phyloP scores from a whole-genome alignment of 2,329 filamentous ascomycete species.

The Fusarium sp. region DNA sequence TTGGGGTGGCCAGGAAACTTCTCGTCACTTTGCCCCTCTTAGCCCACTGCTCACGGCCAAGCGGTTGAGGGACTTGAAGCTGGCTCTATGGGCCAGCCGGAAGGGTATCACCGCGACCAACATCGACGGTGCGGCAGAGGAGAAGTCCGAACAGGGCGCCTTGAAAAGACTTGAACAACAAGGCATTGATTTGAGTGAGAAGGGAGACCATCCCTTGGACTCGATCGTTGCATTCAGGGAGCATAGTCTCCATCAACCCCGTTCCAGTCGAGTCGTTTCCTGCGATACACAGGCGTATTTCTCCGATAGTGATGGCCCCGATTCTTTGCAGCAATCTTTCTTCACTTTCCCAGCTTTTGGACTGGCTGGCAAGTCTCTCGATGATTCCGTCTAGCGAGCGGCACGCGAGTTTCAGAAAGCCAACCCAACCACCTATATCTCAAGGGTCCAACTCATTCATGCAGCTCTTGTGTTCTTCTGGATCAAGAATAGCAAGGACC shows the following conservation, averaged over 20 bases:
- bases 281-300: background rate
- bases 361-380: background rate
- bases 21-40: background rate
- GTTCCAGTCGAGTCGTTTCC: background rate
- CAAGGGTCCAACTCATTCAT: background rate
- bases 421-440: background rate
- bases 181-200: background rate
- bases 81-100: background rate
- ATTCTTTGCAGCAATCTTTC: background rate
- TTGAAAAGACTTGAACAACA: background rate
- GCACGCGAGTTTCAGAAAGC: background rate
- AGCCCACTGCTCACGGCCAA: background rate
- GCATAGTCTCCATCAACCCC: background rate
- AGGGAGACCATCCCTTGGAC: background rate
- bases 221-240: background rate
- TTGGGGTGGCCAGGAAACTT: background rate
- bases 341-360: background rate
- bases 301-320: background rate
- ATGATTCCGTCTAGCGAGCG: background rate
- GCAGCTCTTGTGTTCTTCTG: conserved; percentile 2
- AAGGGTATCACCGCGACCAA: background rate
- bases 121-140: background rate
- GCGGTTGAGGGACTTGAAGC: background rate
- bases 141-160: background rate
- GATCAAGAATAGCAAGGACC: background rate